Conservation (phyloP, 257 asterid genomes). For the Primulina eburnea region DNA sequence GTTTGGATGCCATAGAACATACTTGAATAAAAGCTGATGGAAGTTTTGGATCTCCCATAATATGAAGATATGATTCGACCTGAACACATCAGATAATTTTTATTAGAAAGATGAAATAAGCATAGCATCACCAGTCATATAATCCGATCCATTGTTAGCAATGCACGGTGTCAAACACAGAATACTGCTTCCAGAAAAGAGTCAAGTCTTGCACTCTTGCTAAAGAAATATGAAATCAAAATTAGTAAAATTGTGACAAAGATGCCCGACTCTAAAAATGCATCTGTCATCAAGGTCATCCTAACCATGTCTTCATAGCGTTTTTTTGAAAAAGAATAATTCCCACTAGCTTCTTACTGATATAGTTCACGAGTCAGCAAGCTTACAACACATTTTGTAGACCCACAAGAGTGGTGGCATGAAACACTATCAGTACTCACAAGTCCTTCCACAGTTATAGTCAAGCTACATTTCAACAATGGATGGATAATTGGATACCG, state of each 20-base stretch:
- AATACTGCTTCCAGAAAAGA: background rate
- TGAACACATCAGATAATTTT: conserved; percentile 40
- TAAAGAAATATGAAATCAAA: conserved; percentile 11
- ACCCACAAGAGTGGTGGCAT: background rate
- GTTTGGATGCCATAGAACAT: conserved; percentile 29
- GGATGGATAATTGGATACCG: conserved; percentile 1
- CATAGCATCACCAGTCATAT: conserved; percentile 18
- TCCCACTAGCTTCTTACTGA: background rate
- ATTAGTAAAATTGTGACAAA: background rate
- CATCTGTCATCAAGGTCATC: conserved; percentile 6
- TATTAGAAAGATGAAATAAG: conserved; percentile 23
- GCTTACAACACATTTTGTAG: background rate
- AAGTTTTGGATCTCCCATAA: conserved; percentile 89
- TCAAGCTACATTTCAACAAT: conserved; percentile 8
- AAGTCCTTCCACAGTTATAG: conserved; percentile 8
- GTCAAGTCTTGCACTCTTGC: conserved; percentile 7
- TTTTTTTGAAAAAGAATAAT: no score
- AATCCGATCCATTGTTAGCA: conserved; percentile 9
- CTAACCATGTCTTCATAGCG: background rate
- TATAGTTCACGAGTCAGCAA: background rate
- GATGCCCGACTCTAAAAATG: conserved; percentile 4
- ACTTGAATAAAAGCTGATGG: conserved; percentile 97
- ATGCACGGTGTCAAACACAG: background rate
- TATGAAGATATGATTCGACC: conserved; percentile 92
- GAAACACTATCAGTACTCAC: conserved; percentile 1